Percentiles rank a stretch among this genome's conserved stretches.
Conservation (phyloP, 805 yeast genomes). For the Monosporozyma aquatica region DNA sequence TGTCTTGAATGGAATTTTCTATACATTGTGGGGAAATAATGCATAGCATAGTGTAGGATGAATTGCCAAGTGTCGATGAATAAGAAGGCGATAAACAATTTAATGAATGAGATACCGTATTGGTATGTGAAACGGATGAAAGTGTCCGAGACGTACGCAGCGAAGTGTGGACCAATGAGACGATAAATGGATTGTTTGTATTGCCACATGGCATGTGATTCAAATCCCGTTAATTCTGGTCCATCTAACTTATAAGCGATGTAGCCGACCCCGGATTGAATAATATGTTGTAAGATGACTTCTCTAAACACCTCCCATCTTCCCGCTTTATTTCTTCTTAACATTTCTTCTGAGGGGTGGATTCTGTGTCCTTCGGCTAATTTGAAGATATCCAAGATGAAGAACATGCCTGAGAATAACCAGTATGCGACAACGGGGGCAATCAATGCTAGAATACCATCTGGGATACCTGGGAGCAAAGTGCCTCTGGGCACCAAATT, state of each 20-base stretch:
- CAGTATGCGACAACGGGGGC: conserved; percentile 82
- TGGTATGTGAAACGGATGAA: conserved; percentile 45
- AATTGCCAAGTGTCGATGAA: conserved; percentile 95
- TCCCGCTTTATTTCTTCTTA: conserved; percentile 65
- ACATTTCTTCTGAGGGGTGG: conserved; percentile 84
- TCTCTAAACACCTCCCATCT: conserved; percentile 64
- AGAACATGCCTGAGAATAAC: conserved; percentile 66
- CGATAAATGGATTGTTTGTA: conserved; percentile 21
- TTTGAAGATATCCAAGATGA: conserved; percentile 61
- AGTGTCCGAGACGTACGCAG: conserved; percentile 36
- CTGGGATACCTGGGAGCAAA: conserved; percentile 29
- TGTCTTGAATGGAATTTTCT: conserved; percentile 85
- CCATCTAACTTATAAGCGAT: conserved; percentile 49
- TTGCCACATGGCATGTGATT: conserved; percentile 39
- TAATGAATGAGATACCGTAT: conserved; percentile 54
- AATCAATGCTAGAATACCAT: conserved; percentile 59
- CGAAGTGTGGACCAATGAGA: conserved; percentile 6
- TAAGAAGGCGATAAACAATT: conserved; percentile 53
- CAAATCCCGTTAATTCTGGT: conserved; percentile 43
- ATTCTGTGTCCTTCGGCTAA: conserved; percentile 78
- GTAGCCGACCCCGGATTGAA: conserved; percentile 70
- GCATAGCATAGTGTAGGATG: conserved; percentile 83
- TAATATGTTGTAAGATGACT: conserved; percentile 73
- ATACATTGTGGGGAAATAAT: conserved; percentile 66
- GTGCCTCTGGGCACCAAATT: conserved; percentile 7